phyloP scores from a whole-genome alignment of 2,329 filamentous ascomycete species.

The Ceratocystis ficicola region DNA sequence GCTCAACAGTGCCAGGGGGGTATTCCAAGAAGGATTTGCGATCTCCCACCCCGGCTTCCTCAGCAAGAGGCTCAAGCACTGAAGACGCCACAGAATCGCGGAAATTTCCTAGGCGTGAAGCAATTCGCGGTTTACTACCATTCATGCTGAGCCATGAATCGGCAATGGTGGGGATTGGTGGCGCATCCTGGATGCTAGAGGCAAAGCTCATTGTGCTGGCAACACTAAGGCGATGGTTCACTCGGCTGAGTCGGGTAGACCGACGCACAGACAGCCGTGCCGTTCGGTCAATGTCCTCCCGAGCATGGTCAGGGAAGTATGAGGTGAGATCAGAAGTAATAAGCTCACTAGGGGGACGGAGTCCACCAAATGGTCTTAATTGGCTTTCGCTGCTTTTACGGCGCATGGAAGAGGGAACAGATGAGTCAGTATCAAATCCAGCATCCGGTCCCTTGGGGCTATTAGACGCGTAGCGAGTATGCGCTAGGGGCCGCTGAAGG shows the following conservation, averaged over 20 bases:
- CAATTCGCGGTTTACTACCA: slow-evolving; percentile 29
- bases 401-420: slow-evolving; percentile 34
- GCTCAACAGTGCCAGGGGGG: slow-evolving; percentile 61
- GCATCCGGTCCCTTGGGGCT: slow-evolving; percentile 35
- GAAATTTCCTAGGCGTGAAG: slow-evolving; percentile 48
- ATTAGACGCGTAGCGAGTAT: slow-evolving; percentile 57
- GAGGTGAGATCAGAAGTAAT: slow-evolving; percentile 93
- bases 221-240: slow-evolving; percentile 84
- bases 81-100: slow-evolving; percentile 84
- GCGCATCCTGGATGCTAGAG: slow-evolving; percentile 83
- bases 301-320: slow-evolving; percentile 91
- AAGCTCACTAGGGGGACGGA: slow-evolving; percentile 87
- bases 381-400: slow-evolving; percentile 35
- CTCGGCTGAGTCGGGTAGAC: slow-evolving; percentile 80
- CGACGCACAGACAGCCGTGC: slow-evolving; percentile 84
- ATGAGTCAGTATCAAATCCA: slow-evolving; percentile 34
- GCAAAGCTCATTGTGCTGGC: slow-evolving; percentile 88
- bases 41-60: slow-evolving; percentile 86
- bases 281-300: slow-evolving; percentile 90
- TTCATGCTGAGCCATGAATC: slow-evolving; percentile 66
- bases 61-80: slow-evolving; percentile 76
- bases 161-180: slow-evolving; percentile 88
- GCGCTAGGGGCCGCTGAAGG: slow-evolving; percentile 65
- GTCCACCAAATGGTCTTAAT: slow-evolving; percentile 75
- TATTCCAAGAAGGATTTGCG: slow-evolving; percentile 94